These are phyloP conservation scores for Penicillium soppii DNA, from an alignment of 495 filamentous ascomycete species.

Conservation along the genomic window DNA sequence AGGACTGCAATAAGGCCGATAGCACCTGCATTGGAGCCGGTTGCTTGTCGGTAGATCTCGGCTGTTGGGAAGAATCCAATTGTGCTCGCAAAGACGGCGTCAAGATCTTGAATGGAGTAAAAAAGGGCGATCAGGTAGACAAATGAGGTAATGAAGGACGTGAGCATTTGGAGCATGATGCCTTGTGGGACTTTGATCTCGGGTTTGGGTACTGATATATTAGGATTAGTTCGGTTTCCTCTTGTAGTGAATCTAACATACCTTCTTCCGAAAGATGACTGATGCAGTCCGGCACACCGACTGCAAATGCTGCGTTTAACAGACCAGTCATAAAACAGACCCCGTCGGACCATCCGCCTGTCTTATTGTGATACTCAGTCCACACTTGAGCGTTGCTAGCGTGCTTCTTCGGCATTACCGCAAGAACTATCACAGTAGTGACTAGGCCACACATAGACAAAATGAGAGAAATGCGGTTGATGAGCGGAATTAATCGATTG, in stretches of 20 bases:
- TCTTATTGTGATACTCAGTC: slow-evolving; percentile 59
- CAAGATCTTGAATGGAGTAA: slow-evolving; percentile 68
- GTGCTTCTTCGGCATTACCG: slow-evolving; percentile 65
- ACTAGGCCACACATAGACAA: slow-evolving; percentile 63
- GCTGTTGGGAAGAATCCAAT: slow-evolving; percentile 66
- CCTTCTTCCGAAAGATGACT: slow-evolving; percentile 74
- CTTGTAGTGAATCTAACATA: background rate
- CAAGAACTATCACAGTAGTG: slow-evolving; percentile 66
- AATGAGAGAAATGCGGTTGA: slow-evolving; percentile 62
- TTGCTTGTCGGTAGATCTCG: slow-evolving; percentile 73
- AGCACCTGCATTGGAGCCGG: slow-evolving; percentile 52
- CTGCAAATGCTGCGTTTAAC: slow-evolving; percentile 74
- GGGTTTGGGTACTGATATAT: slow-evolving; percentile 20
- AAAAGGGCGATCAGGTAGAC: slow-evolving; percentile 38
- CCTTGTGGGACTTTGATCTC: slow-evolving; percentile 35
- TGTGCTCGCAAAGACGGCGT: slow-evolving; percentile 49
- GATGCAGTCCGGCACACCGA: slow-evolving; percentile 70
- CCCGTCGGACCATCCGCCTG: slow-evolving; percentile 62
- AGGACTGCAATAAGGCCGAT: slow-evolving; percentile 57
- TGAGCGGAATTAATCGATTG: slow-evolving; percentile 61
- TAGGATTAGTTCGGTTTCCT: background rate
- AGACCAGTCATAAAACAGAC: slow-evolving; percentile 72
- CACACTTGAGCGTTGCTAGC: slow-evolving; percentile 61
- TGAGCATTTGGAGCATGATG: slow-evolving; percentile 56
- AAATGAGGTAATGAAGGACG: slow-evolving; percentile 55